A percentile compares a stretch with the other conserved stretches of the same genome.
Evolutionary conservation across 352 stramenopile species (phyloP).

Genomic region (Globisporangium barbulae): DNA sequence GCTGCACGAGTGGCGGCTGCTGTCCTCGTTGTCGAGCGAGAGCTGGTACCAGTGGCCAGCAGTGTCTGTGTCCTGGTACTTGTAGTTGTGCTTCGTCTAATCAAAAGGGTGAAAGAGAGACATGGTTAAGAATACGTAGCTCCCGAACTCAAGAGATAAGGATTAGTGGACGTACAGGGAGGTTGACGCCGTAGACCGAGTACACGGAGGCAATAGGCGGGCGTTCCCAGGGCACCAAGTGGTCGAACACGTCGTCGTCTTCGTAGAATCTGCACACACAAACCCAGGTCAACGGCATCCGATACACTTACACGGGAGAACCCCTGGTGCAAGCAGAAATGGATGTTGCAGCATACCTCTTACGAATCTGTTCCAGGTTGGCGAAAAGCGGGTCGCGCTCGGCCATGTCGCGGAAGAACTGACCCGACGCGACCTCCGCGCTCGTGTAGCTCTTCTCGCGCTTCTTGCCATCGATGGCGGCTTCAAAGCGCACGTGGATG

Average conservation of each 20-base stretch:
- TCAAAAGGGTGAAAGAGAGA: background rate
- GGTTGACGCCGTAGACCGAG: conserved; percentile 72
- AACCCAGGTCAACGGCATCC: background rate
- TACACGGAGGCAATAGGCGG: conserved; percentile 76
- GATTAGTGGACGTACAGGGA: conserved; percentile 35
- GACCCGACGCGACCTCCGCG: conserved; percentile 57
- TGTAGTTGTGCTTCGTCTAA: conserved; percentile 70
- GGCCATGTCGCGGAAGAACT: conserved; percentile 72
- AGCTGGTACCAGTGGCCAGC: conserved; percentile 65
- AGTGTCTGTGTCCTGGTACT: conserved; percentile 53
- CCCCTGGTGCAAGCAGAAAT: background rate
- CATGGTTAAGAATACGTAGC: background rate
- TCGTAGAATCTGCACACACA: conserved; percentile 50
- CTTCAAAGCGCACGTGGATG: conserved; percentile 42
- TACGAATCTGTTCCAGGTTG: conserved; percentile 52
- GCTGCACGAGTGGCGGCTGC: conserved; percentile 42
- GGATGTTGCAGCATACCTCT: conserved; percentile 23
- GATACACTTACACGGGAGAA: background rate
- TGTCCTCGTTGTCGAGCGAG: conserved; percentile 46
- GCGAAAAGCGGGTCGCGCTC: conserved; percentile 56
- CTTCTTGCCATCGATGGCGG: conserved; percentile 15
- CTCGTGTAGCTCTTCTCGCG: conserved; percentile 55
- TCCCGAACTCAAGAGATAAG: background rate
- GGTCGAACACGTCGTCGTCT: conserved; percentile 60
- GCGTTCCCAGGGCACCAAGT: conserved; percentile 54